Evolutionary conservation across 139 green algal genomes (phyloP).

Genomic region (Parachlorella kessleri): DNA sequence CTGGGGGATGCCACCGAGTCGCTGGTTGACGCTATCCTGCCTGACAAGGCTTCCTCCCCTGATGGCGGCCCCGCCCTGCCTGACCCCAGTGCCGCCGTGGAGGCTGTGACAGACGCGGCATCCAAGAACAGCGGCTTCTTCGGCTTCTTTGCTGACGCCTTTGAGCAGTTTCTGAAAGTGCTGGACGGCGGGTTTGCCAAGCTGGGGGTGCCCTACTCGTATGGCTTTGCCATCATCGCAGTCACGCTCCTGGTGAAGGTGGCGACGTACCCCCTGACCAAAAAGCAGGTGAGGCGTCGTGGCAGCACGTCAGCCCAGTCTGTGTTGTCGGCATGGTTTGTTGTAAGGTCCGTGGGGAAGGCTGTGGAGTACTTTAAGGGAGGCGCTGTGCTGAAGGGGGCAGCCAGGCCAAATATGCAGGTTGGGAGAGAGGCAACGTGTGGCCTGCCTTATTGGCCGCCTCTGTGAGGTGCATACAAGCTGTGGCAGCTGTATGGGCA

Average conservation of each 20-base stretch:
- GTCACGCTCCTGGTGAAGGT: slow-evolving; percentile 93
- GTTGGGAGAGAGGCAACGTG: no score
- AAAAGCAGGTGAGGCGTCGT: slow-evolving; percentile 79
- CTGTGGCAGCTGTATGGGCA: no score
- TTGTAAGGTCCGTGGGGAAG: no score
- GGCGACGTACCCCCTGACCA: slow-evolving; percentile 91
- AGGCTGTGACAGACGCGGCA: slow-evolving; percentile 4
- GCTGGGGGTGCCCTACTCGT: slow-evolving; percentile 89
- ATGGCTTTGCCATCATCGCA: slow-evolving; percentile 96
- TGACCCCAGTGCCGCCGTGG: slow-evolving; percentile 5
- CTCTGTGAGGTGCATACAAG: no score
- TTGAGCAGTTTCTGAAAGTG: slow-evolving; percentile 78
- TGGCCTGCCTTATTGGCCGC: no score
- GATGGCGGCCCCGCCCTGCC: no score
- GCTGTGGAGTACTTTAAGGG: no score
- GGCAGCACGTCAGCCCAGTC: background rate
- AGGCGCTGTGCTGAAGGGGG: no score
- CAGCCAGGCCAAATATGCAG: no score
- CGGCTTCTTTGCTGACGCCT: slow-evolving; percentile 64
- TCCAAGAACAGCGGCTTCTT: slow-evolving; percentile 62
- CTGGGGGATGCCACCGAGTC: slow-evolving; percentile 43
- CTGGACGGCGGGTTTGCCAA: slow-evolving; percentile 79
- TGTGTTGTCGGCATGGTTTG: no score
- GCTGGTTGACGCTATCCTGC: slow-evolving; percentile 12
- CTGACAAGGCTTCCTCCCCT: no score